Percentiles rank a stretch among this genome's conserved stretches.
Conservation (phyloP, 306 rosid species). For the Vigna angularis region DNA sequence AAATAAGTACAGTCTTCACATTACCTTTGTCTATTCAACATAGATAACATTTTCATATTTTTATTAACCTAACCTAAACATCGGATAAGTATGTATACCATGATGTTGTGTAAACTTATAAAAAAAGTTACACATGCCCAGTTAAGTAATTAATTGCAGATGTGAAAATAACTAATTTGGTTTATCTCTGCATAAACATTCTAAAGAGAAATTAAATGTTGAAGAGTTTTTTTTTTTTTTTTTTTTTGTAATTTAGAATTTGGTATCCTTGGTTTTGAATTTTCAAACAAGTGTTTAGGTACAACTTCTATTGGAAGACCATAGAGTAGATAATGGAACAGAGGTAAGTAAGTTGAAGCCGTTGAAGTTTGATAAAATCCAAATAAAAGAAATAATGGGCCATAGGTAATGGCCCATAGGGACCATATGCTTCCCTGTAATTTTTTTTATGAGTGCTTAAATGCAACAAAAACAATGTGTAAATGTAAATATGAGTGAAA, state of each 20-base stretch:
- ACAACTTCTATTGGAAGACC: background rate
- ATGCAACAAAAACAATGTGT: too few relatives aligned
- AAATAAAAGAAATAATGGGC: background rate
- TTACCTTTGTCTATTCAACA: background rate
- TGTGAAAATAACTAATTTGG: background rate
- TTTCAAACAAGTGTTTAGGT: background rate
- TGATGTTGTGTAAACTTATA: background rate
- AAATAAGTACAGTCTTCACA: background rate
- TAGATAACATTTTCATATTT: too few relatives aligned
- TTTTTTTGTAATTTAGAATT: too few relatives aligned
- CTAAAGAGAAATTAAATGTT: too few relatives aligned
- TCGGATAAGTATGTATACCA: background rate
- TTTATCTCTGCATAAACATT: background rate
- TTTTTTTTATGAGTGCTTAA: background rate
- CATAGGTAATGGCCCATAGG: constrained; percentile 36
- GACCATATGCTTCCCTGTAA: constrained; percentile 14
- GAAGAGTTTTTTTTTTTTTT: background rate
- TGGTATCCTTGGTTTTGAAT: background rate
- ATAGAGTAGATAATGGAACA: background rate
- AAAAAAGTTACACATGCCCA: background rate
- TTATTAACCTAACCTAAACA: background rate
- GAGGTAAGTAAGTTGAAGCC: background rate
- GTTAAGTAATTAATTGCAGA: background rate
- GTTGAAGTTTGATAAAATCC: background rate
- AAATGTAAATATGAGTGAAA: background rate